A percentile compares a stretch with the other conserved stretches of the same genome.
phyloP scores from a whole-genome alignment of 2,329 filamentous ascomycete genomes.

The Pleurostoma richardsiae region DNA sequence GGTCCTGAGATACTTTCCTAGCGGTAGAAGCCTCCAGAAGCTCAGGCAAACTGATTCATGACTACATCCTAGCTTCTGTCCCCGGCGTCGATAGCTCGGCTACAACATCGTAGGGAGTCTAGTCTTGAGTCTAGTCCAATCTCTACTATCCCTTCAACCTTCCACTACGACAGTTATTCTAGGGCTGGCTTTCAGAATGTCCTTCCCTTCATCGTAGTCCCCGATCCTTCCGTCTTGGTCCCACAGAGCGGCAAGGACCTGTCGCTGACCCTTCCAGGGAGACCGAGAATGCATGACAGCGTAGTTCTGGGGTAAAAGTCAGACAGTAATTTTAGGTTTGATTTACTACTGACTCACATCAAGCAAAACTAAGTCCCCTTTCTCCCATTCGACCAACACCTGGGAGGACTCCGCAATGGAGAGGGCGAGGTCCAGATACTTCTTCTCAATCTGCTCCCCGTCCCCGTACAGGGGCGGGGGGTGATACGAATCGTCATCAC shows the following conservation, averaged over 20 bases:
- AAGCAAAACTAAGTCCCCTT: conserved; percentile 22
- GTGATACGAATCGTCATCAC: conserved; percentile 26
- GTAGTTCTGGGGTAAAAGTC: conserved; percentile 17
- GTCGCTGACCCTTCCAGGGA: conserved; percentile 22
- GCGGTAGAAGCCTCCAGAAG: too few relatives aligned
- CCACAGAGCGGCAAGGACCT: conserved; percentile 25
- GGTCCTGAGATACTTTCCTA: too few relatives aligned
- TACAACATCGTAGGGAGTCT: too few relatives aligned
- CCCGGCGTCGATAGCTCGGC: too few relatives aligned
- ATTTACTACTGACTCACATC: conserved; percentile 15
- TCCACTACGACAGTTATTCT: conserved; percentile 1
- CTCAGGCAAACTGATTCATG: too few relatives aligned
- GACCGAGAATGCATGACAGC: conserved; percentile 24
- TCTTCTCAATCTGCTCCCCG: conserved; percentile 18
- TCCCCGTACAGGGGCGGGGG: conserved; percentile 24
- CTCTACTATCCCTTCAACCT: neutral
- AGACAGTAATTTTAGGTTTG: neutral
- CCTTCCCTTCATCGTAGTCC: conserved; percentile 16
- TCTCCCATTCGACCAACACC: conserved; percentile 20
- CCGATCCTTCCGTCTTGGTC: conserved; percentile 17
- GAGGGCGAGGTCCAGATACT: conserved; percentile 21
- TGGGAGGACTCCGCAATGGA: conserved; percentile 17
- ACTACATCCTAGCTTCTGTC: too few relatives aligned
- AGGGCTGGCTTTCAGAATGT: conserved; percentile 10
- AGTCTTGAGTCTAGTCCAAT: too few relatives aligned